phyloP scores from a whole-genome alignment of 345 rosid genomes.

The Heritiera littoralis region DNA sequence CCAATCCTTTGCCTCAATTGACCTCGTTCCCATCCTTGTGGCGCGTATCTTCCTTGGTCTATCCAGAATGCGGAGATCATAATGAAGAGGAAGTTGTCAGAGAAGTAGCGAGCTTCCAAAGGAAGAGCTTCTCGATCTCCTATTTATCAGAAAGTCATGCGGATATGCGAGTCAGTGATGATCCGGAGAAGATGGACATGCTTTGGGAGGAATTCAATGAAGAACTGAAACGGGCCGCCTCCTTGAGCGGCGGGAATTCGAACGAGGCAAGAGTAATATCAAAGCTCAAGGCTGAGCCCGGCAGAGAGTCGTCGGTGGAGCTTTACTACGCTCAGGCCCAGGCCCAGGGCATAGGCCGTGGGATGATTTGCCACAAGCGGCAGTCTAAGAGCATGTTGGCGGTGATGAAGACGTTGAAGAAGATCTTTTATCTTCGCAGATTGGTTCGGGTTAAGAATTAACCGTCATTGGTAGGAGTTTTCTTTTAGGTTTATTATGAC shows the following conservation, averaged over 20 bases:
- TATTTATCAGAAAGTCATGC: not conserved
- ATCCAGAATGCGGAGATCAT: constrained; percentile 21
- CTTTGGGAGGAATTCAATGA: constrained; percentile 47
- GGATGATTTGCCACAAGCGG: not conserved
- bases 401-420: constrained; percentile 33
- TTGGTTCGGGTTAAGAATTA: constrained; percentile 5
- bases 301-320: not conserved
- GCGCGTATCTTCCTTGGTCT: constrained; percentile 40
- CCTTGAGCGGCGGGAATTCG: not conserved
- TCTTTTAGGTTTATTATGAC: not conserved
- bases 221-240: constrained; percentile 30
- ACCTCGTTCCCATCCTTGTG: constrained; percentile 36
- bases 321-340: not conserved
- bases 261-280: not conserved
- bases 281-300: not conserved
- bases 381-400: not conserved
- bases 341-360: not conserved
- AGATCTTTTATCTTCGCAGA: constrained; percentile 19
- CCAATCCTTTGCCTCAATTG: constrained; percentile 26
- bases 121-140: constrained; percentile 6
- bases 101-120: not conserved
- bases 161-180: not conserved
- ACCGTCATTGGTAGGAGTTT: not conserved
- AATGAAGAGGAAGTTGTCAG: not conserved
- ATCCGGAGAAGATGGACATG: constrained; percentile 41